Base-by-base conservation (phyloP, 176 grass and related monocot genomes). In the Juncus effusus region DNA sequence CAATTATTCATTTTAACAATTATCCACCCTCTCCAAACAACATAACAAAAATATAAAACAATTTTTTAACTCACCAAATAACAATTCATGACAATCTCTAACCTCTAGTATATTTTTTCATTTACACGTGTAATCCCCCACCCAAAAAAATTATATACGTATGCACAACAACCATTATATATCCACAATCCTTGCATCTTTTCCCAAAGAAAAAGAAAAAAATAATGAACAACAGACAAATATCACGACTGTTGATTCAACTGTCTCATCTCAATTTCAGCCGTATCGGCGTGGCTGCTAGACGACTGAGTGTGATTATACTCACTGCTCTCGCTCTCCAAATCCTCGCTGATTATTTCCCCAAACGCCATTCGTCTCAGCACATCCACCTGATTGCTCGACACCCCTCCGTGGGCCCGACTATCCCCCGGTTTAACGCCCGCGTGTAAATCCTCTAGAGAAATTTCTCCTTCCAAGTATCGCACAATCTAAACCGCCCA, bases 381-480 rank as follows among this genome's bases (percentile, higher is more conserved):
- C 63, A 63, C 19, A 16, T 37, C 60, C n/a, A 86, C 61, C 36
- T 81, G 67, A 28, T 85, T 84, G 6, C 69, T 77, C 6, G 86
- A 56, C 60, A 60, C 42, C 13, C 56, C 72, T 10, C 38, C 15
- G 38, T 83, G 79, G 60, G 88, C 40, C 47, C 78, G 51, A 55
- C 93, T 92, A 61, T 89, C 39, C 19, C 93, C 93, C 0, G 93
- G 93, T 53, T 10, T 16, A 40, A 86, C 72, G 9, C 88, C 93
- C 15, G 51, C 88, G 63, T 97, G 88, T 72, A 97, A 75, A 73
- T 89, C 83, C 70, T 92, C 88, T 39, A 74, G 40, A 3, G 93
- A 83, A 42, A 97, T 74, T 72, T 97, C 85, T 77, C 93, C 93
- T 78, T 97, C 85, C 67, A 97, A 74, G 75, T 79, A 89, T 37